Evolutionary conservation across 208 protist species (phyloP).

Genomic region (Angomonas ambiguus): DNA sequence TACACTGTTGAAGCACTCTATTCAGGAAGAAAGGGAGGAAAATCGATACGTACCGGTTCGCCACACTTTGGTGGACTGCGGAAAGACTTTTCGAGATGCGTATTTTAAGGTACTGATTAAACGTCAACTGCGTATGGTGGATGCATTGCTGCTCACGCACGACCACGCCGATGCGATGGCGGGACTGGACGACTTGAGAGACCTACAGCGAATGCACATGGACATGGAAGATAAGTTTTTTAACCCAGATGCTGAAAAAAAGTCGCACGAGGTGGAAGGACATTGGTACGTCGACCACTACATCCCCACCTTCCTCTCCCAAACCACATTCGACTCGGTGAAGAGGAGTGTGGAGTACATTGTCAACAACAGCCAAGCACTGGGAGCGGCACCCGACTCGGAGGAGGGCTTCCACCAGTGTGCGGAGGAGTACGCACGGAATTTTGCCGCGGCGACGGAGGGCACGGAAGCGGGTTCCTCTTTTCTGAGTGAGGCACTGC

Average conservation of each 20-base stretch:
- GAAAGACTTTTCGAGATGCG: constrained; percentile 89
- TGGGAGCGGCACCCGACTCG: constrained; percentile 25
- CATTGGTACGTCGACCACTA: constrained; percentile 68
- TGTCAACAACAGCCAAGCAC: constrained; percentile 55
- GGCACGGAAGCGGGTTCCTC: too few species aligned
- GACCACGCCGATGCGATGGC: constrained; percentile 79
- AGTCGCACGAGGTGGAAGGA: constrained; percentile 10
- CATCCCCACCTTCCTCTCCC: constrained; percentile 67
- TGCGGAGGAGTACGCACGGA: background rate
- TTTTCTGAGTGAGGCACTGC: background rate
- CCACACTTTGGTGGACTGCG: constrained; percentile 71
- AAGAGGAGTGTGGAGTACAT: constrained; percentile 60
- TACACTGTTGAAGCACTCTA: background rate
- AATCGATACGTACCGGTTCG: background rate
- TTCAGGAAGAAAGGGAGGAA: background rate
- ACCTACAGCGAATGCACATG: constrained; percentile 73
- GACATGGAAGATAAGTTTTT: constrained; percentile 19
- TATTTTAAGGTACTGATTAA: constrained; percentile 78
- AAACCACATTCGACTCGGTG: constrained; percentile 37
- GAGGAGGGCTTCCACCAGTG: background rate
- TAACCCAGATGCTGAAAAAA: background rate
- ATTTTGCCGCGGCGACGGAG: background rate
- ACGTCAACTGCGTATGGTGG: constrained; percentile 50
- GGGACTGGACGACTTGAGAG: constrained; percentile 88
- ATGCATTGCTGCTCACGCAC: constrained; percentile 86